phyloP scores from a whole-genome alignment of 2,329 filamentous ascomycete genomes.

The Xylaria digitata region DNA sequence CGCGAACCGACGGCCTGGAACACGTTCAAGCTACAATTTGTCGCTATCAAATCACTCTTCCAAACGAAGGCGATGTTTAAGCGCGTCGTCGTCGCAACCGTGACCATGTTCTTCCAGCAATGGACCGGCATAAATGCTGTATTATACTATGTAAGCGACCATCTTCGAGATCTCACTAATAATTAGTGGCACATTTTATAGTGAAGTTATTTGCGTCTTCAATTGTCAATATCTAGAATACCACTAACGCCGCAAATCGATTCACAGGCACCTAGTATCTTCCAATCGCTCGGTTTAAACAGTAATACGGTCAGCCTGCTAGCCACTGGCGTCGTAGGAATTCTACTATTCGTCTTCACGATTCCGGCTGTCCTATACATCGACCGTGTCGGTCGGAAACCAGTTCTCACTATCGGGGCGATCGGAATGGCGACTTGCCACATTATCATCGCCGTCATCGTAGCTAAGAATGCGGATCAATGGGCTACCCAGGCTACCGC shows the following conservation, averaged over 20 bases:
- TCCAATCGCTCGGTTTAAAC: slow-evolving; percentile 71
- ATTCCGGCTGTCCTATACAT: slow-evolving; percentile 75
- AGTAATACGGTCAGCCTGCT: slow-evolving; percentile 66
- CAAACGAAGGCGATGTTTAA: slow-evolving; percentile 73
- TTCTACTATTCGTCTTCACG: slow-evolving; percentile 75
- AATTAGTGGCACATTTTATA: not conserved
- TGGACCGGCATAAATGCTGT: slow-evolving; percentile 67
- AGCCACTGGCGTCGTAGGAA: slow-evolving; percentile 77
- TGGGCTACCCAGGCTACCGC: slow-evolving; percentile 69
- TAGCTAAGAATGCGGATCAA: slow-evolving; percentile 69
- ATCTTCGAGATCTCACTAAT: not conserved
- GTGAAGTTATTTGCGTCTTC: not conserved
- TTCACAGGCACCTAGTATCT: slow-evolving; percentile 77
- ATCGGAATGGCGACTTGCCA: slow-evolving; percentile 78
- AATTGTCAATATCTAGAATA: not conserved
- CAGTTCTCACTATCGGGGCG: slow-evolving; percentile 71
- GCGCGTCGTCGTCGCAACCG: slow-evolving; percentile 71
- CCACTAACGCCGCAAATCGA: not conserved
- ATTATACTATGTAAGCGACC: slow-evolving; percentile 55
- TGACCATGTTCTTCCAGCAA: slow-evolving; percentile 72
- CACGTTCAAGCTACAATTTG: slow-evolving; percentile 75
- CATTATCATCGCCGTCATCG: slow-evolving; percentile 76
- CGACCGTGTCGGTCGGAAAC: slow-evolving; percentile 72
- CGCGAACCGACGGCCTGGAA: slow-evolving; percentile 70
- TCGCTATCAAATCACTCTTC: slow-evolving; percentile 74